Evolutionary conservation across 1,284 basidiomycete genomes (phyloP), one percentile per base, ranked within the genome.

Genomic region (Heliocybe sulcata): DNA sequence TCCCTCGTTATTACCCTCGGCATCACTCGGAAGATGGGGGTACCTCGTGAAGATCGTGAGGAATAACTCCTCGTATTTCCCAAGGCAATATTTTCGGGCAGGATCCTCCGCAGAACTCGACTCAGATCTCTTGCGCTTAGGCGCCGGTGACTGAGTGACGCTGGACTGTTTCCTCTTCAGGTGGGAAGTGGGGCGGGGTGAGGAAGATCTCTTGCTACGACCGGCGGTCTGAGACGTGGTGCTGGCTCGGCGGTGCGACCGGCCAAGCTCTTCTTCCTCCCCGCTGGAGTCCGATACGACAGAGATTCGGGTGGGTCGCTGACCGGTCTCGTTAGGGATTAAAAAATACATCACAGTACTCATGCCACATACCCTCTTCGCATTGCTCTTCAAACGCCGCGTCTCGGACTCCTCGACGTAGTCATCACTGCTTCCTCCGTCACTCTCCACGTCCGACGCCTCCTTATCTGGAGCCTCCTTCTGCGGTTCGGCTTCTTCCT

Each of bases 61-160:
- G 66, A 90, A 81, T 56, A 89, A 69, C 55, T 86, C 84, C 58
- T 82, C 77, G 60, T 90, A 69, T 68, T 90, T 90, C 19, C 77
- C 77, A 54, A 87, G 71, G 65, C 89, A 91, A 61, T 89, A 91
- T 63, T 83, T 89, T 59, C 90, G 76, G 0, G 81, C 76, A 11
- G 86, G 81, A 62, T 92, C 89, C n/a, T 85, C 84, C 11, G 71
- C 68, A 0, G 76, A 67, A 23, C 66, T 67, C 49, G 66, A 59
- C 45, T 63, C 61, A 8, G 77, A 67, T 58, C 71, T 77, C 65
- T 54, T 59, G 20, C 57, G 57, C 27, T 54, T 54, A 22, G 52
- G 23, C 16, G n/a, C 51, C 22, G 53, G 38, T 16, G 47, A 29
- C 58, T 26, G 58, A 16, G 65, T 59, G 1, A 64, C 63, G 12